Evolutionary conservation across 495 filamentous ascomycete genomes (phyloP).

Genomic region (Cercophora scortea): DNA sequence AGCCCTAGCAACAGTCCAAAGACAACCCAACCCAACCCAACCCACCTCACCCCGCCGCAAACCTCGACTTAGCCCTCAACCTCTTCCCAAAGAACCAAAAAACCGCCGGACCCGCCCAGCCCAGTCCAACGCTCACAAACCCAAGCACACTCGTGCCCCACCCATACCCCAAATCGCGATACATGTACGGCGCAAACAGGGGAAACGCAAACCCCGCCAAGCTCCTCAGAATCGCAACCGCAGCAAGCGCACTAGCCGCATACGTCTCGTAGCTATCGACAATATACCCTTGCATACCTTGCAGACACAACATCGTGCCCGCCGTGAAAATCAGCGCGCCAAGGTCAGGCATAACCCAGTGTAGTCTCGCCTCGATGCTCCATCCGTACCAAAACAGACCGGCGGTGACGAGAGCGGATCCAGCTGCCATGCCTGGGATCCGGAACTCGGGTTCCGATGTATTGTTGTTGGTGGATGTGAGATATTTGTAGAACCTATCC

Average conservation of each 20-base stretch:
- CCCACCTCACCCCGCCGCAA: no score
- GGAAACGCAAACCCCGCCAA: conserved; percentile 71
- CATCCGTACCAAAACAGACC: conserved; percentile 2
- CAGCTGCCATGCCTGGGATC: conserved; percentile 51
- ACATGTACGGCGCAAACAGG: conserved; percentile 65
- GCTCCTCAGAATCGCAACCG: conserved; percentile 57
- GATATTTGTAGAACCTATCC: conserved; percentile 13
- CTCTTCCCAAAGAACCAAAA: no score
- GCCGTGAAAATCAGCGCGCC: background rate
- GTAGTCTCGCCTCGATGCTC: background rate
- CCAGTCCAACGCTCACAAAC: background rate
- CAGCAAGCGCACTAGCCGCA: conserved; percentile 65
- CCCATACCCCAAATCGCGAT: background rate
- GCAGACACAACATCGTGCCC: conserved; percentile 35
- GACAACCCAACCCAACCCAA: no score
- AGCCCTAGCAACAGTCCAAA: no score
- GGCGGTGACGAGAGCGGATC: conserved; percentile 22
- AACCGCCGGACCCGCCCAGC: no score
- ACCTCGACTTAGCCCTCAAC: no score
- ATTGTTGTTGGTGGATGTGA: conserved; percentile 24
- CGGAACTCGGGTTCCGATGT: conserved; percentile 59
- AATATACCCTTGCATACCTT: conserved; percentile 60
- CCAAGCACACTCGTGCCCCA: background rate
- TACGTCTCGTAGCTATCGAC: conserved; percentile 72
- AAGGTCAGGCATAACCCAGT: conserved; percentile 3